Evolutionary conservation across 2,329 filamentous ascomycete species (phyloP).

Genomic region (Rachicladosporium sp.): DNA sequence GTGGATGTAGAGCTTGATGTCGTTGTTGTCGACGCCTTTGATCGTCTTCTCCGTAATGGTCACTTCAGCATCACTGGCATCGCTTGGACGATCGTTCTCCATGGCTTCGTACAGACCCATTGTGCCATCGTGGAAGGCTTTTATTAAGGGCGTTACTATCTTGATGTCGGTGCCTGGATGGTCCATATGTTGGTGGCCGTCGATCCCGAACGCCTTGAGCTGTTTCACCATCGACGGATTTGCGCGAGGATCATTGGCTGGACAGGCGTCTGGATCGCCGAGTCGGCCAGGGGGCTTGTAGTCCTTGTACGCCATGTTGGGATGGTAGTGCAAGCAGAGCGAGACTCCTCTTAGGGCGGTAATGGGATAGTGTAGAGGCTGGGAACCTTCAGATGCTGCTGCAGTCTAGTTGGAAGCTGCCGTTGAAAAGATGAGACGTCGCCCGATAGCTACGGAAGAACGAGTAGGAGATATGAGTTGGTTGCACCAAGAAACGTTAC

Average conservation of each 20-base stretch:
- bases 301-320: conserved; percentile 1
- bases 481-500: too few relatives aligned
- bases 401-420: too few relatives aligned
- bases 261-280: conserved; percentile 13
- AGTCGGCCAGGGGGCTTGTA: conserved; percentile 13
- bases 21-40: conserved; percentile 13
- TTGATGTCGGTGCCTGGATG: conserved; percentile 2
- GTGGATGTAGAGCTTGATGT: conserved; percentile 11
- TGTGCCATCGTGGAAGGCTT: conserved; percentile 5
- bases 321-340: too few relatives aligned
- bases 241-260: conserved; percentile 15
- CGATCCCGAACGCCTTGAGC: conserved; percentile 11
- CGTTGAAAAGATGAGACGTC: too few relatives aligned
- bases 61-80: conserved; percentile 10
- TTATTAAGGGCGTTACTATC: conserved; percentile 1
- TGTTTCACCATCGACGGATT: conserved; percentile 14
- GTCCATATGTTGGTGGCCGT: conserved; percentile 8
- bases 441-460: too few relatives aligned
- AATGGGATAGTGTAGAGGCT: too few relatives aligned
- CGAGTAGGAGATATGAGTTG: too few relatives aligned
- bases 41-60: conserved; percentile 8
- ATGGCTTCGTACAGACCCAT: conserved; percentile 66
- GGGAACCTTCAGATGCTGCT: too few relatives aligned
- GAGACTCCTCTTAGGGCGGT: too few relatives aligned
- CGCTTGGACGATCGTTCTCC: conserved; percentile 45